Conservation (phyloP, 768 basidiomycete species). For the Cyathus striatus region DNA sequence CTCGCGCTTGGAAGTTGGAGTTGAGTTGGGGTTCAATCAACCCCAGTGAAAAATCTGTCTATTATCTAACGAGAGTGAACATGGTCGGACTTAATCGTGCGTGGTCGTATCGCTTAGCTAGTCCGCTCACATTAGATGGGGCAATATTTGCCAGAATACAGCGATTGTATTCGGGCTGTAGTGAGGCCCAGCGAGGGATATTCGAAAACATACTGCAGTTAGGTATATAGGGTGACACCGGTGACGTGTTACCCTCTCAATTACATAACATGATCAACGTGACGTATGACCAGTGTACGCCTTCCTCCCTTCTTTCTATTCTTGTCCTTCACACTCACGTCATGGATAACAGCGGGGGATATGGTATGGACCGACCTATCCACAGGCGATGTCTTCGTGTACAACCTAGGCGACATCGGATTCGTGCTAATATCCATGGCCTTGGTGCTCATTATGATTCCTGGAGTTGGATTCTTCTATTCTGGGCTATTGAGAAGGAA, state of each 20-base stretch:
- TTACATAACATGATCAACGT: not conserved
- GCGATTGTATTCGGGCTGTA: not conserved
- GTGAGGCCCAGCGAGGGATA: not conserved
- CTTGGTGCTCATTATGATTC: slow-evolving; percentile 82
- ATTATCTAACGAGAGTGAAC: too few relatives aligned
- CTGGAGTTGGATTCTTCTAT: slow-evolving; percentile 85
- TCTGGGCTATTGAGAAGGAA: slow-evolving; percentile 89
- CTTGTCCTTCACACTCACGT: slow-evolving; percentile 1
- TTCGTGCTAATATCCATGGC: slow-evolving; percentile 70
- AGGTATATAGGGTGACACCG: not conserved
- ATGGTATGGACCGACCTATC: slow-evolving; percentile 23
- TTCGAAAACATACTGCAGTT: not conserved
- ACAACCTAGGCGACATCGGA: slow-evolving; percentile 46
- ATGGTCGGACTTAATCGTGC: too few relatives aligned
- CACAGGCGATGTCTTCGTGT: slow-evolving; percentile 25
- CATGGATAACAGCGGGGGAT: slow-evolving; percentile 33
- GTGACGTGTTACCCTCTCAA: not conserved
- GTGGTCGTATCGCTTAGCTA: too few relatives aligned
- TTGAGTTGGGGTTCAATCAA: not conserved
- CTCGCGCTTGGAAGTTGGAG: too few relatives aligned
- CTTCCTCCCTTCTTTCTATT: not conserved
- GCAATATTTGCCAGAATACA: not conserved
- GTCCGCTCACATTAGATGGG: too few relatives aligned
- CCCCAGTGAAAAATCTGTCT: too few relatives aligned
- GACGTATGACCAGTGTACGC: not conserved